A percentile compares a stretch with the other conserved stretches of the same genome.
Evolutionary conservation across 768 basidiomycete genomes (phyloP).

Genomic region (Leccinum rimulosum): DNA sequence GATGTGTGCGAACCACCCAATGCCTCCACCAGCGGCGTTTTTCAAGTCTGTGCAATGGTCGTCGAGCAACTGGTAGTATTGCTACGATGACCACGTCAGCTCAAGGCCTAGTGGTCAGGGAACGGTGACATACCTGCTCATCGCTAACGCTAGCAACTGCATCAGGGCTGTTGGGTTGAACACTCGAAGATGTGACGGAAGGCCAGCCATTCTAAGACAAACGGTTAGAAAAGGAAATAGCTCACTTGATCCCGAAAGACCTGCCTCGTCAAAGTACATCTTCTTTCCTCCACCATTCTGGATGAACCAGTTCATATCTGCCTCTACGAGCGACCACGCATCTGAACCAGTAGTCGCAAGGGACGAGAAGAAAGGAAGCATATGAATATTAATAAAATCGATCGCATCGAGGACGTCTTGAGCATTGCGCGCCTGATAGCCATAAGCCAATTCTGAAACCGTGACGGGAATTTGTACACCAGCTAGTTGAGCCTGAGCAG

Average conservation of each 20-base stretch:
- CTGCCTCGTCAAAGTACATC: conserved; percentile 69
- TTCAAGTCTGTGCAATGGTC: conserved; percentile 63
- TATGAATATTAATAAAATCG: conserved; percentile 66
- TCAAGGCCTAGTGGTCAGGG: background rate
- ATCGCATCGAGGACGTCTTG: conserved; percentile 55
- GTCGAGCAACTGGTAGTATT: conserved; percentile 67
- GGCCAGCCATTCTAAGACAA: conserved; percentile 74
- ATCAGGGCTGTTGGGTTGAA: conserved; percentile 60
- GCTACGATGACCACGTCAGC: conserved; percentile 5
- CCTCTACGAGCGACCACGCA: conserved; percentile 61
- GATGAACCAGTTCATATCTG: conserved; percentile 67
- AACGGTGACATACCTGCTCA: conserved; percentile 47
- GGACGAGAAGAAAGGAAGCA: conserved; percentile 62
- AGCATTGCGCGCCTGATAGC: conserved; percentile 51
- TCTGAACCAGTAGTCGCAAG: conserved; percentile 40
- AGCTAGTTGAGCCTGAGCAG: conserved; percentile 48
- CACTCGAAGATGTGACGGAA: conserved; percentile 55
- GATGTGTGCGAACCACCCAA: conserved; percentile 83
- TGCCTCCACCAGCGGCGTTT: conserved; percentile 52
- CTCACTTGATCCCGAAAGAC: conserved; percentile 4
- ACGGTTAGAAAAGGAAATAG: background rate
- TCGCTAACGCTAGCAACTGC: conserved; percentile 63
- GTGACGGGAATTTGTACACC: conserved; percentile 63
- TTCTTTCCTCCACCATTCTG: conserved; percentile 65
- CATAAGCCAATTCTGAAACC: conserved; percentile 63